A percentile compares a stretch with the other conserved stretches of the same genome.
Conservation (phyloP, 305 asterid species). For the Fraxinus dipetala region DNA sequence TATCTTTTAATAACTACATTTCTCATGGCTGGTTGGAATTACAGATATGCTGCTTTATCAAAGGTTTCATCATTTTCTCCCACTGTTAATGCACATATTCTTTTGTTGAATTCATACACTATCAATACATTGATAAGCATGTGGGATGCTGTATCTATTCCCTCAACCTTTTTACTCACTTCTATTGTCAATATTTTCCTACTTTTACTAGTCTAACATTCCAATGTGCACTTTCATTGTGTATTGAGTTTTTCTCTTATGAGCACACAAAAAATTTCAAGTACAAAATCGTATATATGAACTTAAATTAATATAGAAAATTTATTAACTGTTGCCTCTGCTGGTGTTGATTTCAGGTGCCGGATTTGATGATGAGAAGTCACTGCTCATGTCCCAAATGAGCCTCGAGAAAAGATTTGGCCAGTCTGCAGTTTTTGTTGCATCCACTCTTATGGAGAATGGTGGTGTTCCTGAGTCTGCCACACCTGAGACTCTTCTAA, state of each 20-base stretch:
- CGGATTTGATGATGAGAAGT: conserved; percentile 61
- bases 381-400: conserved; percentile 64
- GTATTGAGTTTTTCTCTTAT: background rate
- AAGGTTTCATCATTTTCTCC: background rate
- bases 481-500: conserved; percentile 55
- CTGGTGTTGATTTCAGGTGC: conserved; percentile 28
- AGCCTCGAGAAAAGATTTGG: conserved; percentile 79
- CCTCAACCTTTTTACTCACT: background rate
- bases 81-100: background rate
- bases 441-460: conserved; percentile 71
- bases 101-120: background rate
- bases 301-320: background rate
- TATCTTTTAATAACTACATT: background rate
- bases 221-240: background rate
- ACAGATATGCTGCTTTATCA: background rate
- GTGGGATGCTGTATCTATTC: background rate
- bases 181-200: background rate
- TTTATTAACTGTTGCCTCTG: background rate
- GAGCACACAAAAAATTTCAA: background rate
- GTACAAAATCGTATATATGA: background rate
- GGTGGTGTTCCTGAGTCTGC: conserved; percentile 77
- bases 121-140: background rate
- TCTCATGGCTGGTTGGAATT: background rate
- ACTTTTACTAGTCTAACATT: background rate
- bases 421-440: conserved; percentile 68